phyloP scores from a whole-genome alignment of 257 asterid genomes.

The Solanum dulcamara region DNA sequence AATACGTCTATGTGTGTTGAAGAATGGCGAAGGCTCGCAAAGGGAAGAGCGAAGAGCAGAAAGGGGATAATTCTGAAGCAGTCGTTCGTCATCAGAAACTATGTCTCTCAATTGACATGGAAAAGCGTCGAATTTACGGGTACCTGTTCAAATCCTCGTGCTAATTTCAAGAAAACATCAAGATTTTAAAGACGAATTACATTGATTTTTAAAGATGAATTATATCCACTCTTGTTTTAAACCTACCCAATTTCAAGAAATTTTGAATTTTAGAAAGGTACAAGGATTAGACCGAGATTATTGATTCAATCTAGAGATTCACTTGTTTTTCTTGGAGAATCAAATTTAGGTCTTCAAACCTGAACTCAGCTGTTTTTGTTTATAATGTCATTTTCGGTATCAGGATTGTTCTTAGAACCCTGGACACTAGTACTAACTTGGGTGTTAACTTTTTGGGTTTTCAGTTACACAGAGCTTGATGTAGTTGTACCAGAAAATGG shows the following conservation, averaged over 20 bases:
- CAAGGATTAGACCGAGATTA: neutral
- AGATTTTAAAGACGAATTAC: neutral
- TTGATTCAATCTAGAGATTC: neutral
- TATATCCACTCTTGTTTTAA: neutral
- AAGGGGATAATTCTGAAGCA: constrained; percentile 74
- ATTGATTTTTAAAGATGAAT: neutral
- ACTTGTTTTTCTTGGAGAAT: neutral
- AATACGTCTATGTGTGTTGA: neutral
- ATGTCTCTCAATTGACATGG: constrained; percentile 84
- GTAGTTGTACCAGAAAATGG: constrained; percentile 84
- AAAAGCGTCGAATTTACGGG: constrained; percentile 83
- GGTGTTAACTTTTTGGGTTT: neutral
- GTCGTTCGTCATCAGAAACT: constrained; percentile 96
- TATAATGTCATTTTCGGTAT: neutral
- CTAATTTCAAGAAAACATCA: neutral
- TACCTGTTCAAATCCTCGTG: neutral
- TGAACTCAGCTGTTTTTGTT: neutral
- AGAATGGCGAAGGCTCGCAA: constrained; percentile 88
- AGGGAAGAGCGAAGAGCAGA: constrained; percentile 79
- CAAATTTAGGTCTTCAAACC: neutral
- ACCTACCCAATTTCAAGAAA: neutral
- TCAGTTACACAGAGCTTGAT: constrained; percentile 91
- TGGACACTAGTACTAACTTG: neutral
- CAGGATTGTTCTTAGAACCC: neutral
- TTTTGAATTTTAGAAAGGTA: neutral